phyloP scores from a whole-genome alignment of 169 alveolate genomes.

The Toxoplasma gondii region DNA sequence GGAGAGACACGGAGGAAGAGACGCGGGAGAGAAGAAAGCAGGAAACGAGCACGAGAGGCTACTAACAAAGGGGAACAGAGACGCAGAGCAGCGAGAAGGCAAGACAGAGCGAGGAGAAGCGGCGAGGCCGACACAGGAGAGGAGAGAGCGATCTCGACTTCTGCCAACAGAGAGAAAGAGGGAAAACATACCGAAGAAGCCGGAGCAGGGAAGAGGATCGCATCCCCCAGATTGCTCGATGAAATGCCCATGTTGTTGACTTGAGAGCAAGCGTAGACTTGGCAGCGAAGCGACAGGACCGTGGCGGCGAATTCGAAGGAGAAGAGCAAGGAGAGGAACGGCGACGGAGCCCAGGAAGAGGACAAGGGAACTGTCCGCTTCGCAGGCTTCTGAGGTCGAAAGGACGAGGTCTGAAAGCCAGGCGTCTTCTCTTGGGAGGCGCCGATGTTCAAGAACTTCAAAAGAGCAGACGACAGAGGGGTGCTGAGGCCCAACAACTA shows the following conservation, averaged over 20 bases:
- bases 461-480: background rate
- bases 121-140: background rate
- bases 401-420: too few relatives aligned
- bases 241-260: constrained; percentile 28
- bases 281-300: too few relatives aligned
- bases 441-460: too few relatives aligned
- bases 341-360: too few relatives aligned
- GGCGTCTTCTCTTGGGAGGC: too few relatives aligned
- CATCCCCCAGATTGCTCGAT: constrained; percentile 40
- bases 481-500: background rate
- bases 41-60: background rate
- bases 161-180: background rate
- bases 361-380: too few relatives aligned
- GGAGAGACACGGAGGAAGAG: background rate
- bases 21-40: background rate
- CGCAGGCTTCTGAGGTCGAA: too few relatives aligned
- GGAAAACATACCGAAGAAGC: constrained; percentile 1
- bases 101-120: background rate
- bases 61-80: background rate
- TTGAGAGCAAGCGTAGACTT: too few relatives aligned
- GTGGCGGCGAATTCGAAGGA: background rate
- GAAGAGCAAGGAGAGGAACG: too few relatives aligned
- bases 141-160: background rate
- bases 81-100: background rate
- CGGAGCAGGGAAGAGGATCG: constrained; percentile 59